Base-by-base conservation (phyloP, 768 basidiomycete genomes). In the Terana coerulea region DNA sequence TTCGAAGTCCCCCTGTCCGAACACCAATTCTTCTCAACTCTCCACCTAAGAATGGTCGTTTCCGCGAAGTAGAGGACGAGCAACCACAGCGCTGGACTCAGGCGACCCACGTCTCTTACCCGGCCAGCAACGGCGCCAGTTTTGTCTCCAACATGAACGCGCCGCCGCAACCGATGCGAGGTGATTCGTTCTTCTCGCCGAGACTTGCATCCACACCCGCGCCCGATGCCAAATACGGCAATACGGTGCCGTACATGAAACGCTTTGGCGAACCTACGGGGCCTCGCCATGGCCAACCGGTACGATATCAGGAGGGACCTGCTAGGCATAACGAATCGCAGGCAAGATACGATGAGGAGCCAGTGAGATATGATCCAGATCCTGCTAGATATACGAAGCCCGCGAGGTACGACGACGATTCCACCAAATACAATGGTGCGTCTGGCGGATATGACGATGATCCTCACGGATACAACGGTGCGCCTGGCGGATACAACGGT, bases 81-180 rank as follows among this genome's bases (percentile, higher is more conserved):
- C 25, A 42, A 8, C 30, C 22, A 15, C 28, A 40, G 28, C 53
- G 47, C 17, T 43, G 21, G 25, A 42, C 47, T 12, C 9, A 26
- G 37, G 22, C n/a, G 30, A 49, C 47, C 15, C 33, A 49, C n/a
- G 53, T 54, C 25, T 54, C 53, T 15, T 54, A 49, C 26, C 53
- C 53, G 5, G 25, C 11, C 14, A 54, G 29, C n/a, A 24, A 31
- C 17, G 47, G 14, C 10, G 22, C 48, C 29, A 50, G 49, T 40
- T 40, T 25, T 37, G 42, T 50, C 19, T 37, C 48, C 8, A 24
- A 19, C 19, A n/a, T 34, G 31, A 36, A 19, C 19, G 19, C 15
- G 22, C 45, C 22, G 14, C 22, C 9, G 22, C 31, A 28, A 15
- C 25, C 46, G 21, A 29, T 25, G 31, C 52, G 24, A 19, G 39